phyloP scores from a whole-genome alignment of 257 asterid species.

The Sherardia arvensis region DNA sequence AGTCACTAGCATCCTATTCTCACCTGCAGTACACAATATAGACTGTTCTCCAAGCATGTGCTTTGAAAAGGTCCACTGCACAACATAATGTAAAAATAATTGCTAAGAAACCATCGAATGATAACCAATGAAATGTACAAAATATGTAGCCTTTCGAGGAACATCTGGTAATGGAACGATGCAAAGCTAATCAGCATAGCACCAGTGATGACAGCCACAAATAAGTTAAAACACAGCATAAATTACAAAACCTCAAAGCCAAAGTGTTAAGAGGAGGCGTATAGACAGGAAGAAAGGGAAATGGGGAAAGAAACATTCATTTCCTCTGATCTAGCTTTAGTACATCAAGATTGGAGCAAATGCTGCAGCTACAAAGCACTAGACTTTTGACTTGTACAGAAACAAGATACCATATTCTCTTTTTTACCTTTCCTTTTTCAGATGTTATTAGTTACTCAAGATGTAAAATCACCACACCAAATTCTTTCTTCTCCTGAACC shows the following conservation, averaged over 20 bases:
- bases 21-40: neutral
- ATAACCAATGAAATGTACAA: neutral
- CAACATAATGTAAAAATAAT: neutral
- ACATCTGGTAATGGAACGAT: neutral
- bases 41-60: neutral
- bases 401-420: slow-evolving; percentile 18
- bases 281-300: slow-evolving; percentile 19
- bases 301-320: slow-evolving; percentile 13
- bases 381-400: slow-evolving; percentile 10
- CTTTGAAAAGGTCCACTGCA: neutral
- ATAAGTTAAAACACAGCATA: neutral
- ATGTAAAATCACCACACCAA: slow-evolving; percentile 58
- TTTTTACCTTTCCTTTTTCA: neutral
- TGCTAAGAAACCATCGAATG: neutral
- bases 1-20: neutral
- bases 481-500: slow-evolving; percentile 76
- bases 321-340: slow-evolving; percentile 17
- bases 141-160: neutral
- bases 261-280: slow-evolving; percentile 29
- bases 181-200: neutral
- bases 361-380: neutral
- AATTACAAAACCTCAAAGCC: slow-evolving; percentile 23
- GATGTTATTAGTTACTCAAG: slow-evolving; percentile 10
- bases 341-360: slow-evolving; percentile 19
- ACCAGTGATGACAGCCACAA: neutral